Evolutionary conservation across 371 early-diverging fungal species (phyloP), one percentile per base, ranked within the genome.

Genomic region (Apophysomyces ossiformis): DNA sequence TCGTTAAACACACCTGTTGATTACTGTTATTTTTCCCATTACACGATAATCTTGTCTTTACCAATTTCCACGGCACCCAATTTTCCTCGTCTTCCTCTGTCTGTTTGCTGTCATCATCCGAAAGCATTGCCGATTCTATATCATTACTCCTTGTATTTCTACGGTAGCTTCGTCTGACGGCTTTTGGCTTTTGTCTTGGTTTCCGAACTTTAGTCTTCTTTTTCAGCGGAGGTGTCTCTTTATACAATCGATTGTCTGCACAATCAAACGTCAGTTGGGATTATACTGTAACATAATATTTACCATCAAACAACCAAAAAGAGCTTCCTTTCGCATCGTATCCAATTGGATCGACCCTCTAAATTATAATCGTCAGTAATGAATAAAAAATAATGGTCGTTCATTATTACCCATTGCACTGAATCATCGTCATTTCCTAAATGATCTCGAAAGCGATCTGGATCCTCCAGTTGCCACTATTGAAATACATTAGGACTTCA

Each of bases 281-380:
- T 26, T 15, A 45, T 18, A 43, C 4, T 4, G 21, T 9, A 9
- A 26, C 13, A 41, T 15, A 16, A 11, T 38, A 16, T 12, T 21
- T 80, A 90, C 90, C 92, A 80, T 92, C 92, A 78, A 92, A 92
- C 11, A 92, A 71, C 89, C 89, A 92, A 69, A 87, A 91, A n/a
- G 81, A 85, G 46, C 84, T 83, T 6, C 90, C 90, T 39, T 79
- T 77, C 9, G 85, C 78, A 67, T 92, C 91, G 66, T 69, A 85
- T 2, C 92, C 92, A 62, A 92, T 81, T 13, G 91, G 91, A 44
- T 90, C 91, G 9, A 92, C 91, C 47, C 92, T 71, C 91, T 90
- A 67, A 21, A 18, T 16, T 59, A 43, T 26, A 32, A 16, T 37
- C 41, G 26, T 32, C 50, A 46, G 60, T n/a, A 46, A 47, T n/a